Percentiles rank a stretch among this genome's conserved stretches.
Evolutionary conservation across 345 rosid genomes (phyloP).

Genomic region (Capsella bursapastoris): DNA sequence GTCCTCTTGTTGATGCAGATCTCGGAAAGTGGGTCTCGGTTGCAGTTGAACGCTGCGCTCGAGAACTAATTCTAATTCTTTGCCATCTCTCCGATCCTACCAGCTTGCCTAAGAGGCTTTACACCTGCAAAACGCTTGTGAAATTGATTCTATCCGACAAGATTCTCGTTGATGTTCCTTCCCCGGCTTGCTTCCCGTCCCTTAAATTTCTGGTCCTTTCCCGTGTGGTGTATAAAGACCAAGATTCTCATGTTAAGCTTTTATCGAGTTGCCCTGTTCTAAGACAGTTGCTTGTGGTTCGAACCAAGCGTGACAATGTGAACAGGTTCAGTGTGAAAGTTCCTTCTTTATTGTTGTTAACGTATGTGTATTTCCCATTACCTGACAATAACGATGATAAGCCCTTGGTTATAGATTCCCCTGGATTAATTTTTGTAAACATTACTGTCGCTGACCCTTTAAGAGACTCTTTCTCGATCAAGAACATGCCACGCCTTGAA

Average conservation of each 20-base stretch:
- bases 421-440: not conserved
- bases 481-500: constrained; percentile 12
- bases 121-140: not conserved
- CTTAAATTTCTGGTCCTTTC: not conserved
- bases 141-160: not conserved
- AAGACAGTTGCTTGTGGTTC: not conserved
- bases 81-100: no score
- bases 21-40: not conserved
- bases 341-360: constrained; percentile 2
- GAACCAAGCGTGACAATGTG: not conserved
- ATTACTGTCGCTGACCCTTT: not conserved
- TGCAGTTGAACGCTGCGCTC: not conserved
- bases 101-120: not conserved
- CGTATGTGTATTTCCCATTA: not conserved
- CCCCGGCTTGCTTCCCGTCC: not conserved
- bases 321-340: constrained; percentile 23
- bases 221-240: constrained; percentile 2
- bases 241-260: constrained; percentile 25
- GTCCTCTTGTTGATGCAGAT: not conserved
- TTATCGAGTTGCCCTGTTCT: constrained; percentile 24
- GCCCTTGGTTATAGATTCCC: constrained; percentile 19
- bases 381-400: not conserved
- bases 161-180: constrained; percentile 12
- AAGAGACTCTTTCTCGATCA: not conserved
- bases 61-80: not conserved